phyloP scores from a whole-genome alignment of 2,329 filamentous ascomycete species.

The Neofusicoccum laricinum region DNA sequence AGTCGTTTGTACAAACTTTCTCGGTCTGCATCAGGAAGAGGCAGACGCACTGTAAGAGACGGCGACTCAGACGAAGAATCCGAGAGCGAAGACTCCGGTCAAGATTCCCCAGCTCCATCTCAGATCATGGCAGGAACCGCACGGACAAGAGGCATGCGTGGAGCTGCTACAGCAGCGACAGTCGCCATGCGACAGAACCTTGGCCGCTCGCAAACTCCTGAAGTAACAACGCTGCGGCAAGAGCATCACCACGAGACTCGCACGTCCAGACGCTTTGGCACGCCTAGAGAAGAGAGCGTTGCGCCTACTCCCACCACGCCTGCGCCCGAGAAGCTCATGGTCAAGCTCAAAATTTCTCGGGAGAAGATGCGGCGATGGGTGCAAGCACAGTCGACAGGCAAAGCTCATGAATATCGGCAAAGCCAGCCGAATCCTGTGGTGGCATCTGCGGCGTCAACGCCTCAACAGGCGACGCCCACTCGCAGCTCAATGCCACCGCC shows the following conservation, averaged over 20 bases:
- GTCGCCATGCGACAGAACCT: slow-evolving; percentile 76
- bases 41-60: slow-evolving; percentile 58
- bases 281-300: slow-evolving; percentile 73
- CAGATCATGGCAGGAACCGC: slow-evolving; percentile 72
- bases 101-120: slow-evolving; percentile 76
- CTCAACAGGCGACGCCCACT: slow-evolving; percentile 50
- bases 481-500: slow-evolving; percentile 57
- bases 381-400: slow-evolving; percentile 50
- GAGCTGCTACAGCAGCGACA: slow-evolving; percentile 81
- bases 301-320: slow-evolving; percentile 60
- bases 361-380: slow-evolving; percentile 69
- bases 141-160: slow-evolving; percentile 82
- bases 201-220: slow-evolving; percentile 85
- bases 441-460: slow-evolving; percentile 45
- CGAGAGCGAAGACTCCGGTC: slow-evolving; percentile 82
- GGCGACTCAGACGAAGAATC: slow-evolving; percentile 83
- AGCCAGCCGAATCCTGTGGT: slow-evolving; percentile 43
- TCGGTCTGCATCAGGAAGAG: slow-evolving; percentile 36
- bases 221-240: slow-evolving; percentile 47
- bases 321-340: slow-evolving; percentile 40
- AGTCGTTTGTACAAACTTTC: slow-evolving; percentile 76
- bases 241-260: slow-evolving; percentile 69
- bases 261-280: slow-evolving; percentile 58
- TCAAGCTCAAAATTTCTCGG: slow-evolving; percentile 71
- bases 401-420: slow-evolving; percentile 34